A percentile compares a stretch with the other conserved stretches of the same genome.
These are phyloP conservation scores for Rhynchospora pubera DNA, from an alignment of 176 grass and related monocot species.

Conservation along the genomic window DNA sequence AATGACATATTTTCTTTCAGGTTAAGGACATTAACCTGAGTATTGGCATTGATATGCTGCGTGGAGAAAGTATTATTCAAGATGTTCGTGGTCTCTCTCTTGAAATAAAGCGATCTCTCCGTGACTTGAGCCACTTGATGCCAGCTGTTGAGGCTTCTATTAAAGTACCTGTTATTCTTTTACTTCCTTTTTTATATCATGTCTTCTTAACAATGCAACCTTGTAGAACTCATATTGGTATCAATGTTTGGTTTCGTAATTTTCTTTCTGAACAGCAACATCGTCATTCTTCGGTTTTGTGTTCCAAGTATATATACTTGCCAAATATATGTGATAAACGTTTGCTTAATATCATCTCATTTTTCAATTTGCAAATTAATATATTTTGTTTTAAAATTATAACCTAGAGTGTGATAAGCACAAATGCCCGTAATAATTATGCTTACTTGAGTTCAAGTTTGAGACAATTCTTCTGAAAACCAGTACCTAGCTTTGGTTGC, in stretches of 20 bases:
- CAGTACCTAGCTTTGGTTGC: background rate
- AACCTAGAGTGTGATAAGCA: background rate
- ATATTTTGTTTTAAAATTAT: background rate
- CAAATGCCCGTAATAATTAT: background rate
- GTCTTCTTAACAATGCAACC: background rate
- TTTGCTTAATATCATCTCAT: background rate
- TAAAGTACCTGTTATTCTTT: slow-evolving; percentile 47
- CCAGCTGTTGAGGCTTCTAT: slow-evolving; percentile 69
- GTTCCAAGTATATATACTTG: background rate
- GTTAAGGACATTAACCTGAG: slow-evolving; percentile 90
- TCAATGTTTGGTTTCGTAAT: background rate
- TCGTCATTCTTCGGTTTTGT: background rate
- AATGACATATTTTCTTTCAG: slow-evolving; percentile 23
- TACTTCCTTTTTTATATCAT: background rate
- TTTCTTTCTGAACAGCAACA: background rate
- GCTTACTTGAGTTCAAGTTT: background rate
- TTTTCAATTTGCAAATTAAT: background rate
- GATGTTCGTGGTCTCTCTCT: slow-evolving; percentile 85
- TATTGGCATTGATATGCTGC: slow-evolving; percentile 62
- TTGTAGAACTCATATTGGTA: background rate
- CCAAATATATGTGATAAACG: background rate
- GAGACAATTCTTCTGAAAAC: background rate
- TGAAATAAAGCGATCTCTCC: slow-evolving; percentile 64
- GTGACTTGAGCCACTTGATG: slow-evolving; percentile 83
- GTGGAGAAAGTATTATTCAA: slow-evolving; percentile 90